Conservation (phyloP, 805 yeast species). For the Pichia phayaonensis region DNA sequence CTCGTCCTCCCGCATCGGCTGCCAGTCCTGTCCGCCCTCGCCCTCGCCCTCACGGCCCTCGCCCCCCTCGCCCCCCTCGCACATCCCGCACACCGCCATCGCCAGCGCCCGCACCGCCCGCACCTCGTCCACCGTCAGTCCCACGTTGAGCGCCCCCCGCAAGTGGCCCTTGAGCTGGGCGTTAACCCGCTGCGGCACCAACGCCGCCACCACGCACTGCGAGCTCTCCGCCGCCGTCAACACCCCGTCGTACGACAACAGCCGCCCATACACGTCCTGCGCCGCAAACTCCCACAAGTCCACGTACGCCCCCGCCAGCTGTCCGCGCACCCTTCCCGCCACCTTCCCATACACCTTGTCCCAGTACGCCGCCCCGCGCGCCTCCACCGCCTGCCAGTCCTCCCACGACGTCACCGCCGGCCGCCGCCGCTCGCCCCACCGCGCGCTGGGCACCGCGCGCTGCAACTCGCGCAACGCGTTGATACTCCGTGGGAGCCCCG, state of each 20-base stretch:
- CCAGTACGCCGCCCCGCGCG: slow-evolving; percentile 64
- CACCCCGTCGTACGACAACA: slow-evolving; percentile 61
- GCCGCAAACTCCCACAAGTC: slow-evolving; percentile 73
- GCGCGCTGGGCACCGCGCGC: neutral
- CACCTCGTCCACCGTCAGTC: slow-evolving; percentile 59
- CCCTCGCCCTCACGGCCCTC: neutral
- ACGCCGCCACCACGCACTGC: slow-evolving; percentile 64
- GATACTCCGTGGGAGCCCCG: slow-evolving; percentile 81
- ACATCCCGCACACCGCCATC: slow-evolving; percentile 57
- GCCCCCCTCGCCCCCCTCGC: slow-evolving; percentile 28
- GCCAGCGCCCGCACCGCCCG: slow-evolving; percentile 53
- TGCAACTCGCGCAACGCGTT: slow-evolving; percentile 51
- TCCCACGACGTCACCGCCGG: slow-evolving; percentile 10
- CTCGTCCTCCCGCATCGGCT: no score
- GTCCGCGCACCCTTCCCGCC: slow-evolving; percentile 55
- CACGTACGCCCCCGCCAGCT: slow-evolving; percentile 70
- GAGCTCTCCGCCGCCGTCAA: slow-evolving; percentile 65
- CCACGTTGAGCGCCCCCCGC: slow-evolving; percentile 75
- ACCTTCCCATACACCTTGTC: slow-evolving; percentile 69
- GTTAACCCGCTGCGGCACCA: slow-evolving; percentile 88
- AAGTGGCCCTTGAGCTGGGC: slow-evolving; percentile 91
- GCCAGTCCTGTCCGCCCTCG: no score
- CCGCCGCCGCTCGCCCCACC: neutral
- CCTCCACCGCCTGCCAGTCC: slow-evolving; percentile 14
- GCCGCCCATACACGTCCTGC: slow-evolving; percentile 68